Evolutionary conservation across 441 rosid species (phyloP).

Genomic region (Codiaeum variegatum): DNA sequence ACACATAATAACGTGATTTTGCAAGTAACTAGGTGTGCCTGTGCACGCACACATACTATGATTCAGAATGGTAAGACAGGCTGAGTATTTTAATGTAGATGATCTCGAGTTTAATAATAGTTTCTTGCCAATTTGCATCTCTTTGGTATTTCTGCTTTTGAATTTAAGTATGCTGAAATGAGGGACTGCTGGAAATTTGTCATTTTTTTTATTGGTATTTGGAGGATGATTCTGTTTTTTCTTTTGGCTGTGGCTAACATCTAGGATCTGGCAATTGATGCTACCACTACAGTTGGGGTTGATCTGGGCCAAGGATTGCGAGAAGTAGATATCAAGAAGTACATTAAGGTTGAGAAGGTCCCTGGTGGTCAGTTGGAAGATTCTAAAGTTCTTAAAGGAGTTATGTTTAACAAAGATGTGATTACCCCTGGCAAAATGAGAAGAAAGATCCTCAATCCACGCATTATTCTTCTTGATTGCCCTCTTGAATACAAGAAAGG

Average conservation of each 20-base stretch:
- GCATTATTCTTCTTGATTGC: conserved; percentile 79
- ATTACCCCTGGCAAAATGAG: conserved; percentile 95
- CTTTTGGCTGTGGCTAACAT: conserved; percentile 17
- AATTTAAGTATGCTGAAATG: neutral
- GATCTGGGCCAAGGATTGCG: conserved; percentile 92
- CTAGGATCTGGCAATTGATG: conserved; percentile 92
- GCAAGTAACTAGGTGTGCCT: neutral
- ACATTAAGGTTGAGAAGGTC: conserved; percentile 87
- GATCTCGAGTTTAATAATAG: neutral
- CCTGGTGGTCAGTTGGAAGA: conserved; percentile 95
- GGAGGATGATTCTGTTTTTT: conserved; percentile 10
- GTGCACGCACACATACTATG: no score
- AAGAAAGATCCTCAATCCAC: conserved; percentile 80
- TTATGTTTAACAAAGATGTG: conserved; percentile 89
- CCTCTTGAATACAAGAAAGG: conserved; percentile 99
- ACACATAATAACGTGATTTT: neutral
- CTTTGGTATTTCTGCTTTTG: neutral
- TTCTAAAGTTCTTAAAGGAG: conserved; percentile 86
- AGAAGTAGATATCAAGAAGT: conserved; percentile 90
- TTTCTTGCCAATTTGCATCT: neutral
- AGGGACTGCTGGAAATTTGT: neutral
- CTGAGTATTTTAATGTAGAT: no score
- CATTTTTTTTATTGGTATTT: neutral
- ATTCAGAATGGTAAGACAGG: neutral
- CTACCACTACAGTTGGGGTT: conserved; percentile 73